Evolutionary conservation across 495 filamentous ascomycete species (phyloP).

Genomic region (Rostrohypoxylon terebratum): DNA sequence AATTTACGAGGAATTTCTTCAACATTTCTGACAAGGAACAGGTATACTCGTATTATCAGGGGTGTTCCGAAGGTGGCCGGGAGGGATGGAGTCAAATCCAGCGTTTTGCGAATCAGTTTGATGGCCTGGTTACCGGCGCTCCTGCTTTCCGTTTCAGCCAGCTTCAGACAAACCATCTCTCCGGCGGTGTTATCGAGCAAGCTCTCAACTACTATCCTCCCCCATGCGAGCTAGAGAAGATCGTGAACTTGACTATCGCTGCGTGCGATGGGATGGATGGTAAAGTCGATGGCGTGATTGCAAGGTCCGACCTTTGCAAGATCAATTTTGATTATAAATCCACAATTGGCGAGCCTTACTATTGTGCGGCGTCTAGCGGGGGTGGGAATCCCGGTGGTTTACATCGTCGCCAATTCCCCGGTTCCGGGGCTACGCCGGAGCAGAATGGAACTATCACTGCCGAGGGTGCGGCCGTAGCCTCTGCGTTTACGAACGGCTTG

Average conservation of each 20-base stretch:
- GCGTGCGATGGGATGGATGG: constrained; percentile 67
- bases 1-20: constrained; percentile 55
- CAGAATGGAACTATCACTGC: constrained; percentile 60
- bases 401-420: constrained; percentile 31
- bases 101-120: constrained; percentile 62
- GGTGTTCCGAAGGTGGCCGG: constrained; percentile 66
- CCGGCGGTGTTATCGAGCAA: constrained; percentile 57
- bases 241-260: constrained; percentile 63
- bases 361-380: constrained; percentile 56
- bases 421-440: constrained; percentile 46
- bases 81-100: constrained; percentile 66
- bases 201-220: constrained; percentile 63
- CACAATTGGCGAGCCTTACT: constrained; percentile 62
- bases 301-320: constrained; percentile 64
- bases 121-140: constrained; percentile 63
- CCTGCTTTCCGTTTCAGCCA: constrained; percentile 65
- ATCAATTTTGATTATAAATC: constrained; percentile 59
- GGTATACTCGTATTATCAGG: constrained; percentile 65
- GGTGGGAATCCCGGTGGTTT: constrained; percentile 15
- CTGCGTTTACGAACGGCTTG: constrained; percentile 58
- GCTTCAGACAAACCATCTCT: constrained; percentile 64
- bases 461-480: constrained; percentile 55
- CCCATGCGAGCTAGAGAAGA: constrained; percentile 63
- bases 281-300: constrained; percentile 63
- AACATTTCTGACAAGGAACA: constrained; percentile 46